phyloP scores from a whole-genome alignment of 345 rosid genomes.

The Punica granatum region DNA sequence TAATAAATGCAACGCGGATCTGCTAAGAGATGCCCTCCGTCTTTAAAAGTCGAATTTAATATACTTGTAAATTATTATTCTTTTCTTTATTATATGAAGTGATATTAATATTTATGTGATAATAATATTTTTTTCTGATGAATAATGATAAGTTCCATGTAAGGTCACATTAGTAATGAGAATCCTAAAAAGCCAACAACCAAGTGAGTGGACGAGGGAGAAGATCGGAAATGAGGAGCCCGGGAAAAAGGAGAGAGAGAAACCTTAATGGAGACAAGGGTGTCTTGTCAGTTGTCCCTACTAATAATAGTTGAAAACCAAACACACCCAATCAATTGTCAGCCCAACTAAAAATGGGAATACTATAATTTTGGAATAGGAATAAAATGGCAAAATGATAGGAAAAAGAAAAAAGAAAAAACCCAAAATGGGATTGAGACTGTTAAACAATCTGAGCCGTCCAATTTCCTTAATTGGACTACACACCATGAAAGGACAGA shows the following conservation, averaged over 20 bases:
- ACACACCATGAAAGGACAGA: background rate
- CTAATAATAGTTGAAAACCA: background rate
- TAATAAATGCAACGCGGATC: too few species aligned
- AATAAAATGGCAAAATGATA: too few species aligned
- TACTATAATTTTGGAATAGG: background rate
- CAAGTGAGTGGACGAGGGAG: constrained; percentile 18
- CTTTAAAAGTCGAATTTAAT: too few species aligned
- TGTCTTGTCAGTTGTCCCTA: constrained; percentile 15
- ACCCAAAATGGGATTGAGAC: background rate
- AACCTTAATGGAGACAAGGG: constrained; percentile 36
- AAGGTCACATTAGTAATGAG: background rate
- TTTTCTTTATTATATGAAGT: background rate
- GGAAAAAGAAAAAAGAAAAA: too few species aligned
- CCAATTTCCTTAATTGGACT: constrained; percentile 9
- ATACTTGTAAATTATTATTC: background rate
- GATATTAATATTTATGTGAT: background rate
- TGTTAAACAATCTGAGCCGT: constrained; percentile 25
- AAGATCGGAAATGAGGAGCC: background rate
- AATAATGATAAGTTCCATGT: background rate
- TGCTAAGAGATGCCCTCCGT: too few species aligned
- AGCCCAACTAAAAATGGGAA: background rate
- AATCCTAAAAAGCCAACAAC: constrained; percentile 18
- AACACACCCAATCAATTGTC: background rate
- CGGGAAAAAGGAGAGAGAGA: constrained; percentile 11
- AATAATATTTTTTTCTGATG: background rate